phyloP scores from a whole-genome alignment of 176 grass and related monocot species.

The Puccinellia tenuiflora region DNA sequence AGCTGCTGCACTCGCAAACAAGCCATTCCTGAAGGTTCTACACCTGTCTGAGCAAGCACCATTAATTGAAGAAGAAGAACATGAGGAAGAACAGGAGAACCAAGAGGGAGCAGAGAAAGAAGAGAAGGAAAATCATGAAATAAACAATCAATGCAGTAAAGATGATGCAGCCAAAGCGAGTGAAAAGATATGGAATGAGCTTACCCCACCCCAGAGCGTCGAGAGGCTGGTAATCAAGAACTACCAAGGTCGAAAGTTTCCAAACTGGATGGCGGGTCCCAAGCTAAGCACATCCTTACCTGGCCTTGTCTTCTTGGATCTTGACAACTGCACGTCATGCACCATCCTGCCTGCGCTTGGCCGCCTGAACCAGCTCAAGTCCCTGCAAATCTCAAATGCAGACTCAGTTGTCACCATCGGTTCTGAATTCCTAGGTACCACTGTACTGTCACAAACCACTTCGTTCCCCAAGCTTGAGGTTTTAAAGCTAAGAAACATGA shows the following conservation, averaged over 20 bases:
- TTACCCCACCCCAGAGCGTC: constrained; percentile 48
- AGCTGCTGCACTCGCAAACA: constrained; percentile 50
- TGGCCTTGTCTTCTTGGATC: constrained; percentile 43
- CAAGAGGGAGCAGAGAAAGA: constrained; percentile 22
- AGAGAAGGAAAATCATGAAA: constrained; percentile 24
- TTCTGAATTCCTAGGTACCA: constrained; percentile 53
- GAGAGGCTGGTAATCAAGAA: constrained; percentile 60
- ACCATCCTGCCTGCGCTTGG: constrained; percentile 58
- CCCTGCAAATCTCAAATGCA: constrained; percentile 51
- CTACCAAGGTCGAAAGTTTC: constrained; percentile 56
- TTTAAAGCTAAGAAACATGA: constrained; percentile 59
- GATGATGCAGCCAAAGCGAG: constrained; percentile 41
- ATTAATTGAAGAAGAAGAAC: constrained; percentile 15
- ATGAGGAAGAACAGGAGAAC: constrained; percentile 17
- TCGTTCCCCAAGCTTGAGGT: constrained; percentile 67
- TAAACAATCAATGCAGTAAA: constrained; percentile 3
- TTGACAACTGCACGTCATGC: constrained; percentile 52
- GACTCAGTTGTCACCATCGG: constrained; percentile 55
- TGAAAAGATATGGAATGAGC: constrained; percentile 71
- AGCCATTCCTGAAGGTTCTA: constrained; percentile 56
- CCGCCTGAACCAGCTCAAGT: constrained; percentile 59
- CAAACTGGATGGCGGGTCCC: constrained; percentile 53
- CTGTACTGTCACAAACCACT: constrained; percentile 27
- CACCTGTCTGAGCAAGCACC: constrained; percentile 47
- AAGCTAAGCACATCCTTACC: constrained; percentile 55